Evolutionary conservation across 225 moss, liverwort and hornwort genomes (phyloP).

Genomic region (Physcomitrium patens): DNA sequence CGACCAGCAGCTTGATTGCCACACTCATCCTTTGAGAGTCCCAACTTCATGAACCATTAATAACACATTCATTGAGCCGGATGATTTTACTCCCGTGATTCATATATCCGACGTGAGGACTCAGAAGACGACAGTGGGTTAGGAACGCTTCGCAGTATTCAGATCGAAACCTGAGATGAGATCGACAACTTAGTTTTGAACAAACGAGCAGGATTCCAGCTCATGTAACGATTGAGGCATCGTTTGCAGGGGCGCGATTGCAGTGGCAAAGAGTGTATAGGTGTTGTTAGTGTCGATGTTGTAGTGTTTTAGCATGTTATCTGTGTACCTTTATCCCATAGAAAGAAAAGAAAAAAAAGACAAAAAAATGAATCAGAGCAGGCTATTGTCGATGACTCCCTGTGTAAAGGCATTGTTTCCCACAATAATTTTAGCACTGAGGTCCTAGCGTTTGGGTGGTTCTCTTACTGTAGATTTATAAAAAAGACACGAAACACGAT

Average conservation of each 20-base stretch:
- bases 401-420: neutral
- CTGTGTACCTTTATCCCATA: neutral
- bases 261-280: too few species aligned
- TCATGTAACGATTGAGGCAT: too few species aligned
- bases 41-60: neutral
- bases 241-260: too few species aligned
- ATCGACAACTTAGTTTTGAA: neutral
- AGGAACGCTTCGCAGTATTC: neutral
- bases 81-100: neutral
- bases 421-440: neutral
- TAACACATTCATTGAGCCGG: neutral
- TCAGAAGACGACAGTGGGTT: neutral
- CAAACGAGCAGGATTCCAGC: neutral
- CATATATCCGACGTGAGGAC: conserved; percentile 1
- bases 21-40: neutral
- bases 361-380: too few species aligned
- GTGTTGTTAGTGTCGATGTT: too few species aligned
- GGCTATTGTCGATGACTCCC: too few species aligned
- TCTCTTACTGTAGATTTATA: too few species aligned
- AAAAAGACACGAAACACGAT: too few species aligned
- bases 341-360: neutral
- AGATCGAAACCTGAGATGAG: neutral
- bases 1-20: neutral
- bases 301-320: neutral
- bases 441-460: neutral